Evolutionary conservation across 306 rosid genomes (phyloP).

Genomic region (Gleditsia sinensis): DNA sequence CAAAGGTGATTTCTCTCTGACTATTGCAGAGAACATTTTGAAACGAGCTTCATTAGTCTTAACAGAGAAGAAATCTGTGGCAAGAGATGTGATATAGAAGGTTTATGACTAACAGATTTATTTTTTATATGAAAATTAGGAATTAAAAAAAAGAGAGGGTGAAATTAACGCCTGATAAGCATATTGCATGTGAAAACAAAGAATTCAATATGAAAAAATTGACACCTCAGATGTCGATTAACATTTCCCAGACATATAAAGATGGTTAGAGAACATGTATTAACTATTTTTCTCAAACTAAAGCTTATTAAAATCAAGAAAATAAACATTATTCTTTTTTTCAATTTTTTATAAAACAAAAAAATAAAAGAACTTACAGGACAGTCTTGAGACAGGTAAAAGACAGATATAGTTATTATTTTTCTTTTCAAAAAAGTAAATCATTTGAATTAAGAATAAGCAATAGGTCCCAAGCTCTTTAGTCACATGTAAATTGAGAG

Average conservation of each 20-base stretch:
- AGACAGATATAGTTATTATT: background rate
- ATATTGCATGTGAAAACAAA: background rate
- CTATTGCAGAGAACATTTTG: background rate
- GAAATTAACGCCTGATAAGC: background rate
- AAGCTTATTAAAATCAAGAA: background rate
- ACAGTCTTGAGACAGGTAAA: background rate
- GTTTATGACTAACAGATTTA: background rate
- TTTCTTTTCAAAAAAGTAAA: background rate
- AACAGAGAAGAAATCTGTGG: background rate
- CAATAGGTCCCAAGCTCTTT: constrained; percentile 1
- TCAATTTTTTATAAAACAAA: background rate
- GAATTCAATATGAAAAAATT: background rate
- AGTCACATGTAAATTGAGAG: background rate
- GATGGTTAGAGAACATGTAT: background rate
- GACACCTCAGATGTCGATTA: background rate
- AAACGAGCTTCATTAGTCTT: background rate
- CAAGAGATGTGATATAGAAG: background rate
- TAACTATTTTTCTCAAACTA: constrained; percentile 5
- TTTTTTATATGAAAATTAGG: constrained; percentile 4
- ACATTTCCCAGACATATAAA: background rate
- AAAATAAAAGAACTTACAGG: background rate
- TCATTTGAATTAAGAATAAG: constrained; percentile 1
- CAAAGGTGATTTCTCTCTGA: background rate
- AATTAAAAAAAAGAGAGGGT: background rate
- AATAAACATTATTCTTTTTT: background rate